Base-by-base conservation (phyloP, 331 rosid genomes). In the Arachis monticola region DNA sequence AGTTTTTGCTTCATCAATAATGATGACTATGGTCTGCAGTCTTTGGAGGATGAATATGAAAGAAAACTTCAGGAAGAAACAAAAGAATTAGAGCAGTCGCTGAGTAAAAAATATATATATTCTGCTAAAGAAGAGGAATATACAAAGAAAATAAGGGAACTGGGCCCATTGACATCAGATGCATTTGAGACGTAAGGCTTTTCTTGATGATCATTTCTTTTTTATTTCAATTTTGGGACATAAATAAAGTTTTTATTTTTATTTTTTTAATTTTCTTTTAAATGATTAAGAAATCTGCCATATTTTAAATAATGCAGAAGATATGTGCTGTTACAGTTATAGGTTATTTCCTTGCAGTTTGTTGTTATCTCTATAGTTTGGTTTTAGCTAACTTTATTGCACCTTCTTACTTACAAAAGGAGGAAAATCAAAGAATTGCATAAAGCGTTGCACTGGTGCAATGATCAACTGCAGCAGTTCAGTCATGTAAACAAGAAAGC, bases 401-500 rank as follows among this genome's bases (percentile, higher is more conserved):
- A n/a, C 47, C 35, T 72, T 47, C 60, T 40, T 81, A 94, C 97
- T 84, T 87, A 90, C 82, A 88, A 79, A 82, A 85, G 99, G 51
- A 88, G 96, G 83, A 86, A 58, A 80, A 70, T 92, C 83, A 94
- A 87, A 84, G 99, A 92, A 17, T 80, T 94, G 85, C 90, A 84
- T 52, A 90, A 92, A 82, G 87, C 83, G 92, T 85, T 92, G 85
- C 97, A 92, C 76, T 87, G 93, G 78, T 92, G 97, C 91, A 92
- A 79, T 68, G 96, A 94, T 45, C 90, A 94, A 75, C 85, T 94
- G 85, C 97, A 90, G 70, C 90, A 88, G 77, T 92, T 92, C 74
- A 92, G 97, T 83, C 99, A 94, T 80, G 99, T 94, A 42, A 94
- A 94, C 83, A 94, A 92, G 84, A 94, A 94, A 87, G 99, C 99